A percentile compares a stretch with the other conserved stretches of the same genome.
Conservation (phyloP, 2,329 filamentous ascomycete genomes). For the Colletotrichum sp. region DNA sequence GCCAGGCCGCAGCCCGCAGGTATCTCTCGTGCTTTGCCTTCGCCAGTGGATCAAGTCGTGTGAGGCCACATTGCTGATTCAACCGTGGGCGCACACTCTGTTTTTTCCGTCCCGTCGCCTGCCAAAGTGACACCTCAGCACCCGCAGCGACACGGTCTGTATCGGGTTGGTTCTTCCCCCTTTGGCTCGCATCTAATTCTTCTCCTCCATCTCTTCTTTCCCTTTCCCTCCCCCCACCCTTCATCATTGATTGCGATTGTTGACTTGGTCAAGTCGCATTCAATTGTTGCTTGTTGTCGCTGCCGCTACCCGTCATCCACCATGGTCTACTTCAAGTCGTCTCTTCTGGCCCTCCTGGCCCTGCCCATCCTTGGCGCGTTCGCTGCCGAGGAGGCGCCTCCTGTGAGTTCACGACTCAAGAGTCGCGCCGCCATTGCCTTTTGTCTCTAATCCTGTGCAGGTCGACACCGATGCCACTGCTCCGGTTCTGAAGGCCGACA, state of each 20-base stretch:
- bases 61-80: slow-evolving; percentile 20
- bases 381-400: slow-evolving; percentile 54
- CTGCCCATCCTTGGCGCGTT: slow-evolving; percentile 70
- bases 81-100: neutral
- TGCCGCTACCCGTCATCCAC: slow-evolving; percentile 28
- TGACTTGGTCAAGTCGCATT: slow-evolving; percentile 16
- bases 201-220: neutral
- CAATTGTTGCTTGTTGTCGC: neutral
- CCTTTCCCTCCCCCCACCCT: neutral
- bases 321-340: slow-evolving; percentile 79
- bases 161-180: neutral
- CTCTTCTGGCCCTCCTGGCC: slow-evolving; percentile 74
- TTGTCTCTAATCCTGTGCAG: slow-evolving; percentile 17
- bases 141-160: neutral
- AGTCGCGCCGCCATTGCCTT: neutral
- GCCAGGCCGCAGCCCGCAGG: neutral
- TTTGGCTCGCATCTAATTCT: neutral
- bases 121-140: slow-evolving; percentile 2
- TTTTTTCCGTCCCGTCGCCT: slow-evolving; percentile 6
- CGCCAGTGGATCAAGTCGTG: slow-evolving; percentile 15
- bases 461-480: slow-evolving; percentile 25
- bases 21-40: neutral
- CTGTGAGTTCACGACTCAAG: slow-evolving; percentile 48
- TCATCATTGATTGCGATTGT: slow-evolving; percentile 34
- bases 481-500: slow-evolving; percentile 62